Base-by-base conservation (phyloP, 257 asterid species). In the Coffea canephora region DNA sequence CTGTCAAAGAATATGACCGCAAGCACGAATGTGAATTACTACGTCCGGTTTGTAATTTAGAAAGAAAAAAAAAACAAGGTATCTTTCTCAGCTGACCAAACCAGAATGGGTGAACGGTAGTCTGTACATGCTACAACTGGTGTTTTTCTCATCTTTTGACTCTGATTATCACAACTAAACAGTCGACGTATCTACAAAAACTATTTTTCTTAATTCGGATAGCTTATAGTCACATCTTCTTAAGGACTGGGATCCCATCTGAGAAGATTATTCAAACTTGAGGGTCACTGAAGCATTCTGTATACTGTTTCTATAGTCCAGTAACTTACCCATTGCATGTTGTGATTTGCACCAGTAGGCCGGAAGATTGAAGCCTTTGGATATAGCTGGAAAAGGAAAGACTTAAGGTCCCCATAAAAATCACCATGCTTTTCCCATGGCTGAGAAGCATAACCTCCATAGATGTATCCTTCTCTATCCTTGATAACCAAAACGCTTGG, bases 391-490 rank as follows among this genome's bases (percentile, higher is more conserved):
- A 95, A 95, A 45, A 93, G 88, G 74, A 93, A 95, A 71, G 91
- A 91, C 82, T 86, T 93, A 94, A 95, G 81, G 83, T 95, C 96
- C 67, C 98, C 98, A 74, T 88, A 93, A 85, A 87, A 95, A 70
- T 93, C 99, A 4, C 88, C 86, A 57, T 93, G 99, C 73, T 83
- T 91, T 81, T 93, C 98, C 99, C 99, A 93, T 50, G 99, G 90
- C 82, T 92, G 98, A 85, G 99, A 95, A 79, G 97, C 98, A 84
- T 90, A 92, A 81, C 99, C 99, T 78, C 97, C 99, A 77, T 92
- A 93, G 41, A 92, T 80, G 85, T n/a, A 84, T 52, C 97, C 98
- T 83, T 95, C 96, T 83, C 77, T 91, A 82, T 93, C 99, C 85
- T 89, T 95, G 81, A 95, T 87, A 79, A 93, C 86, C 90, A 93